Evolutionary conservation across 305 asterid species (phyloP).

Genomic region (Fraxinus baroniana): DNA sequence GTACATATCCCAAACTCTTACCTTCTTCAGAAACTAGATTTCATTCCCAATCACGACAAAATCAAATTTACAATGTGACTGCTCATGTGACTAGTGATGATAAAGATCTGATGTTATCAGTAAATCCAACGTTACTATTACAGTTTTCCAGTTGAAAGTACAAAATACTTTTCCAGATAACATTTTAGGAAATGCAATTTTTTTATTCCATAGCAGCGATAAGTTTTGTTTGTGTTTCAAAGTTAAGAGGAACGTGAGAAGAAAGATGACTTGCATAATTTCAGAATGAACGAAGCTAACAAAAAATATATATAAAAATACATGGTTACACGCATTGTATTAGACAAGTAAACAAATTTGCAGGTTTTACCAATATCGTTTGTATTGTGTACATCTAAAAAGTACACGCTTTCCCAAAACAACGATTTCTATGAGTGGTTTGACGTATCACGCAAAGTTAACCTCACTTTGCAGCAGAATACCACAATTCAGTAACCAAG

Average conservation of each 20-base stretch:
- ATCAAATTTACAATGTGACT: not conserved
- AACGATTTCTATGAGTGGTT: not conserved
- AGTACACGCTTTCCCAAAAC: not conserved
- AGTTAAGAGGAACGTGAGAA: not conserved
- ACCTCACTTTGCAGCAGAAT: not conserved
- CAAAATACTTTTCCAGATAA: not conserved
- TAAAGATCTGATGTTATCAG: not conserved
- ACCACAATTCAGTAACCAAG: not conserved
- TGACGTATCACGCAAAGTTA: not conserved
- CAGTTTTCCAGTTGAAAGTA: not conserved
- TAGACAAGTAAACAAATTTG: not conserved
- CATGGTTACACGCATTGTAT: not conserved
- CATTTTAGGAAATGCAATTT: not conserved
- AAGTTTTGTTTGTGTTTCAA: not conserved
- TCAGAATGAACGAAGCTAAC: not conserved
- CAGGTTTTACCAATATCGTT: not conserved
- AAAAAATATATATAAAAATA: not conserved
- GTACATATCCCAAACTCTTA: not conserved
- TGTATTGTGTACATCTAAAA: not conserved
- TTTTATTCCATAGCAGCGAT: not conserved
- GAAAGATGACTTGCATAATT: not conserved
- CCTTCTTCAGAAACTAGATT: slow-evolving; percentile 6
- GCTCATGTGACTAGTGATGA: not conserved
- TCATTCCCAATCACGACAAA: not conserved
- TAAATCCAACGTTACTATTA: not conserved